Evolutionary conservation across 768 basidiomycete species (phyloP).

Genomic region (Boletus reticuloceps): DNA sequence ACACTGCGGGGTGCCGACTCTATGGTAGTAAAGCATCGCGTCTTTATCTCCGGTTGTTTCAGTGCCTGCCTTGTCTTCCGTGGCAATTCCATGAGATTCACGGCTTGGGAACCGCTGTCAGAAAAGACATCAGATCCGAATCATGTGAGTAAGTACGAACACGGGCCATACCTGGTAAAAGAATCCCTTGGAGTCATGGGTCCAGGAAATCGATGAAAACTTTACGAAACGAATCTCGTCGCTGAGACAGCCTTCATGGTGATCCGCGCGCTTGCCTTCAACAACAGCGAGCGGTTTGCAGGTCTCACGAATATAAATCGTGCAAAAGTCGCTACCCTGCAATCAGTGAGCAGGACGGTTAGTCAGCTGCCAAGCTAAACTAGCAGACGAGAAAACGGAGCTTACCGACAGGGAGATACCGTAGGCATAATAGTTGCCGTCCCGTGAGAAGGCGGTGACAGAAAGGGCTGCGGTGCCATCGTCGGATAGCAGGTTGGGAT

Average conservation of each 20-base stretch:
- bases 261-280: constrained; percentile 37
- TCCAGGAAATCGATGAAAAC: constrained; percentile 72
- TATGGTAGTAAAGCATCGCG: constrained; percentile 77
- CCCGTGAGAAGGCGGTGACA: constrained; percentile 57
- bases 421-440: constrained; percentile 73
- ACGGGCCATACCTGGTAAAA: constrained; percentile 62
- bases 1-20: constrained; percentile 69
- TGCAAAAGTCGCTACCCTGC: constrained; percentile 74
- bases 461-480: constrained; percentile 73
- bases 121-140: constrained; percentile 1
- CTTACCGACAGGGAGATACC: constrained; percentile 70
- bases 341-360: background rate
- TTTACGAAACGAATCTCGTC: constrained; percentile 78
- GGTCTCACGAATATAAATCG: constrained; percentile 65
- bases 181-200: constrained; percentile 76
- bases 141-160: background rate
- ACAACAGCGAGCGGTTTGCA: constrained; percentile 49
- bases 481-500: constrained; percentile 67
- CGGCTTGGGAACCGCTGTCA: constrained; percentile 56
- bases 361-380: constrained; percentile 1
- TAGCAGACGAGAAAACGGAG: constrained; percentile 6
- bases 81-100: constrained; percentile 41
- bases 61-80: constrained; percentile 52
- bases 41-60: constrained; percentile 62
- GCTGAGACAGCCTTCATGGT: constrained; percentile 50